Base-by-base conservation (phyloP, 164 flowering plant species). In the Chloranthus sessilifolius region DNA sequence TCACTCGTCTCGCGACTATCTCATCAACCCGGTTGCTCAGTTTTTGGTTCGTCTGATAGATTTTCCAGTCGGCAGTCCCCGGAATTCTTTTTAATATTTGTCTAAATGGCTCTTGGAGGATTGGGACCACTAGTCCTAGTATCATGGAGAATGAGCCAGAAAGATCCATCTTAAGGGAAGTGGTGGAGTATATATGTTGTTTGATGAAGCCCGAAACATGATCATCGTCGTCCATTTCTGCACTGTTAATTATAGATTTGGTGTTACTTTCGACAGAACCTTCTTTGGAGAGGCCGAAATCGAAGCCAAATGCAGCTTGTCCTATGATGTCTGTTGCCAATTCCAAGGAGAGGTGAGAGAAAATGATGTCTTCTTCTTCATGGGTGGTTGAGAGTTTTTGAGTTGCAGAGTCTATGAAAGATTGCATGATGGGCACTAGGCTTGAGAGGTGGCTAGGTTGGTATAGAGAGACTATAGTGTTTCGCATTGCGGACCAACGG, bases 251-350 rank as follows among this genome's bases (percentile, higher is more conserved):
- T n/a, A n/a, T n/a, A n/a, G n/a, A n/a, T 1, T 46, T 47, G 44
- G 19, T 33, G 7, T 65, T 41, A 40, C 54, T 51, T 29, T 19
- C 22, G 10, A 17, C 8, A 1, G 77, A 37, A 17, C 37, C 53
- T 16, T 64, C 68, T 52, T 74, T 81, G 0, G 95, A 79, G 46
- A 94, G 88, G 55, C 95, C 86, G 55, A 94, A 94, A 53, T 84
- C 69, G 15, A 82, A 83, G 0, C 97, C 97, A 49, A 94, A 94
- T 23, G 97, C 97, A 0, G 99, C 89, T 53, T 75, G 71, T 8
- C 99, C 95, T n/a, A 86, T 89, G 5, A 94, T 67, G 66, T 94
- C 97, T 9, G 97, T 84, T 33, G 97, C 86, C 59, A 89, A 26
- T 58, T 74, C 75, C 42, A 94, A 75, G 39, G 88, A 76, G 41